phyloP scores from a whole-genome alignment of 768 basidiomycete genomes.

The Leccinum subtestaceum region DNA sequence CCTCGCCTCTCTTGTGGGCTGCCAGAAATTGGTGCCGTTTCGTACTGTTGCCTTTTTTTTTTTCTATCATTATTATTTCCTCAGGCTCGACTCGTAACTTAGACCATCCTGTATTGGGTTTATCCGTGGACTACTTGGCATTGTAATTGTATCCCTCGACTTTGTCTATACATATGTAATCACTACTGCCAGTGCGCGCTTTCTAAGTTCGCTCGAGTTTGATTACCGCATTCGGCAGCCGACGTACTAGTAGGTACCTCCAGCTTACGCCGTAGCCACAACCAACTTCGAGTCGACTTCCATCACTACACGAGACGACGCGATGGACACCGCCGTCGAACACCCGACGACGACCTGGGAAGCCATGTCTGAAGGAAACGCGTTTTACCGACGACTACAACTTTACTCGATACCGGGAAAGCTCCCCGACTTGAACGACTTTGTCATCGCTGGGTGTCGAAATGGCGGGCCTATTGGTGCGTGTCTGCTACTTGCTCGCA shows the following conservation, averaged over 20 bases:
- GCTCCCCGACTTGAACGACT: conserved; percentile 74
- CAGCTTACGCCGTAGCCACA: not conserved
- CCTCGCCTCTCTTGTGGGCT: not conserved
- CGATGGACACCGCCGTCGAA: conserved; percentile 44
- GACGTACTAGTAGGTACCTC: not conserved
- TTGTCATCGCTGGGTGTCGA: conserved; percentile 74
- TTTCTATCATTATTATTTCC: conserved; percentile 1
- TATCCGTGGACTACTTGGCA: not conserved
- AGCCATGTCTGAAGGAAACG: conserved; percentile 81
- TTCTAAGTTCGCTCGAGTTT: no score
- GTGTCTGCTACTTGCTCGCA: conserved; percentile 10
- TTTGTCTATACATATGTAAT: not conserved
- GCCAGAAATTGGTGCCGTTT: not conserved
- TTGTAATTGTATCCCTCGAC: conserved; percentile 10
- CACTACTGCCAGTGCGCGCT: no score
- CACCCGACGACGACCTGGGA: conserved; percentile 88
- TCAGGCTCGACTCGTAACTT: not conserved
- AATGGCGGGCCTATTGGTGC: conserved; percentile 89
- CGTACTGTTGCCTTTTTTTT: not conserved
- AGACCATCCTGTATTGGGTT: not conserved
- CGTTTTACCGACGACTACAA: conserved; percentile 85
- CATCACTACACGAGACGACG: not conserved
- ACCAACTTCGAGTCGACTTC: not conserved
- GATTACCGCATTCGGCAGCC: conserved; percentile 5
- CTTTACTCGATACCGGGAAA: conserved; percentile 82